Base-by-base conservation (phyloP, 768 basidiomycete species). In the Auriscalpium microsporum region DNA sequence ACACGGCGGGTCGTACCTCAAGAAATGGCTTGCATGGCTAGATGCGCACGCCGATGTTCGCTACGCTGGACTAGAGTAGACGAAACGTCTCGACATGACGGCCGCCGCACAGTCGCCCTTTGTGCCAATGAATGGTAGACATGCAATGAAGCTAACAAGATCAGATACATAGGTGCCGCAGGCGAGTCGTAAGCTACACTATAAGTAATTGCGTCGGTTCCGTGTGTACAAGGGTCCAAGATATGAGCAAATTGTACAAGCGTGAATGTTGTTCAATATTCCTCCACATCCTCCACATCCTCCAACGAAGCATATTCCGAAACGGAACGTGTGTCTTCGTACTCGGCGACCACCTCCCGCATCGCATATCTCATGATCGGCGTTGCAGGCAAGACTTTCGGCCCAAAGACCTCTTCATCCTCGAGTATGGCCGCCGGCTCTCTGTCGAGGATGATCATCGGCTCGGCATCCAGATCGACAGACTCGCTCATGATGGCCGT, bases 31-130 rank as follows among this genome's bases (percentile, higher is more conserved):
- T 62, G 72, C 75, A 3, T 98, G 93, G 91, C 71, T 98, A 11
- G 95, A 98, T 61, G 75, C 75, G 8, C 83, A 95, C 63, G 94
- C 92, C 19, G 94, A 97, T 65, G 86, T 98, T 16, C 80, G 89
- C 61, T 96, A 85, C 69, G 89, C 87, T 1, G 92, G 86, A 4
- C 64, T 79, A 21, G 82, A 84, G 33, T 60, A 53, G 52, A 40
- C 3, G 21, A 40, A 35, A 14, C 13, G 47, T 6, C 40, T 48
- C 49, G 19, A 13, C 16, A 13, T 48, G 10, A 16, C 47, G 10
- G 23, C n/a, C 10, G 14, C 44, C 37, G 13, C 8, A 45, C 44
- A 50, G 35, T 49, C 4, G 28, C 28, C 28, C 28, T 4, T 28
- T 4, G 7, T 28, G 28, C 28, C 1, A 28, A 28, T 4, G 5